These are phyloP conservation scores for Malassezia dermatis DNA, from an alignment of 1,284 basidiomycete genomes.

Conservation along the genomic window DNA sequence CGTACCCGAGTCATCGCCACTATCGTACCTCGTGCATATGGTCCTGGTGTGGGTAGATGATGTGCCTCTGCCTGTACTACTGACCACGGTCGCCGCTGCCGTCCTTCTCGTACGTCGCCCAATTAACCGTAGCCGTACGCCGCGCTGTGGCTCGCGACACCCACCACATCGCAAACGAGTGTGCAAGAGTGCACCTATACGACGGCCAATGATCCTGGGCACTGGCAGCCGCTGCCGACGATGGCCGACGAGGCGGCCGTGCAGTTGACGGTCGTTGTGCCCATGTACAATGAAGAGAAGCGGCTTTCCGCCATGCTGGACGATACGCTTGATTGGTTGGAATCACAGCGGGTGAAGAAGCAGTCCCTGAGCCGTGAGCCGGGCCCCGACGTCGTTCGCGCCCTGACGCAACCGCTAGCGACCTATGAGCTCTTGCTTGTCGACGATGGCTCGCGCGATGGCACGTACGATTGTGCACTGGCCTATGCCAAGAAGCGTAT, in stretches of 20 bases:
- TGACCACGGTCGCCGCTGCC: background rate
- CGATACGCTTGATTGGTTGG: constrained; percentile 55
- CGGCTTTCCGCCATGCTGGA: constrained; percentile 72
- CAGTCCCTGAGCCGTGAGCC: constrained; percentile 14
- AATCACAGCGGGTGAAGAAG: constrained; percentile 42
- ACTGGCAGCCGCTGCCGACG: background rate
- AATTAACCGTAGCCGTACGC: constrained; percentile 7
- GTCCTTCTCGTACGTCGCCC: background rate
- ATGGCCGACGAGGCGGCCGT: constrained; percentile 52
- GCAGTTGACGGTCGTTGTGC: constrained; percentile 66
- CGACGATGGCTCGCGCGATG: constrained; percentile 76
- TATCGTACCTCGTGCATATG: background rate
- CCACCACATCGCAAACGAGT: constrained; percentile 2
- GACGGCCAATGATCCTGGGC: background rate
- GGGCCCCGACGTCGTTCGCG: background rate
- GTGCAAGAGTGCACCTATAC: constrained; percentile 9
- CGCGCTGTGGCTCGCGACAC: constrained; percentile 2
- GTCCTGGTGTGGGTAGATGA: background rate
- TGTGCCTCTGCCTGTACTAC: background rate
- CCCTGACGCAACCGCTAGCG: constrained; percentile 16
- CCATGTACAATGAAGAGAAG: constrained; percentile 76
- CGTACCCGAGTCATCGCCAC: background rate
- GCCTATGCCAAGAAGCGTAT: constrained; percentile 56
- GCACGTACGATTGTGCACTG: constrained; percentile 60
- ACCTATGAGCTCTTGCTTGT: constrained; percentile 66